A percentile compares a stretch with the other conserved stretches of the same genome.
Evolutionary conservation across 2,329 filamentous ascomycete genomes (phyloP).

Genomic region (Dactylellina sp.): DNA sequence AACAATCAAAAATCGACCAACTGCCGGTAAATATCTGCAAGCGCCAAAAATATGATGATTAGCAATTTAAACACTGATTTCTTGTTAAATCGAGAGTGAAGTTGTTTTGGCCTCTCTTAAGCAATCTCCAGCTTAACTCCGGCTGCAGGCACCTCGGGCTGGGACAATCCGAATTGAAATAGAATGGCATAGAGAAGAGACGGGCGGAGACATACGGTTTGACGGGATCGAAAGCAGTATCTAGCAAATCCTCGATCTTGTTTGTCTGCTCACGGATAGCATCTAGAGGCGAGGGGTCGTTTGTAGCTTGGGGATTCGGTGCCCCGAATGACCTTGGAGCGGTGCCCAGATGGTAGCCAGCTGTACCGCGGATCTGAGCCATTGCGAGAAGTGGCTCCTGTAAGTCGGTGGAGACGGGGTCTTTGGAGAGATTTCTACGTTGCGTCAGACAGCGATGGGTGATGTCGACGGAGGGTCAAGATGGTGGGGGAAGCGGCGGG

Average conservation of each 20-base stretch:
- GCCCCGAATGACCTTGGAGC: conserved; percentile 63
- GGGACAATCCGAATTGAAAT: too few relatives aligned
- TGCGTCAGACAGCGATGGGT: conserved; percentile 16
- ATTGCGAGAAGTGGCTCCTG: conserved; percentile 62
- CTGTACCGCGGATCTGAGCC: conserved; percentile 72
- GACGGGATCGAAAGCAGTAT: conserved; percentile 86
- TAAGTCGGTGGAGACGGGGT: conserved; percentile 1
- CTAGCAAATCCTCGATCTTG: conserved; percentile 96
- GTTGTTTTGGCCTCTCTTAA: too few relatives aligned
- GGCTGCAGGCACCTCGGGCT: too few relatives aligned
- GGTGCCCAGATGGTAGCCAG: conserved; percentile 63
- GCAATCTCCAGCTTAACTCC: too few relatives aligned
- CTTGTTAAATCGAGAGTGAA: conserved; percentile 28
- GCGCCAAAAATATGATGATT: conserved; percentile 61
- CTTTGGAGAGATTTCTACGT: not conserved
- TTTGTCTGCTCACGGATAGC: conserved; percentile 92
- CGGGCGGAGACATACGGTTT: conserved; percentile 80
- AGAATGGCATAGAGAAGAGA: not conserved
- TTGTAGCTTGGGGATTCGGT: conserved; percentile 61
- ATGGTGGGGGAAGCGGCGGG: conserved; percentile 24
- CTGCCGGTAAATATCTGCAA: conserved; percentile 86
- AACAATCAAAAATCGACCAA: conserved; percentile 96
- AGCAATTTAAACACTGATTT: conserved; percentile 56
- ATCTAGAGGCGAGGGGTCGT: conserved; percentile 74
- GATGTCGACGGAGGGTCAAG: conserved; percentile 3